Percentiles rank a stretch among this genome's conserved stretches.
Evolutionary conservation across 305 asterid species (phyloP).

Genomic region (Petunia hybrid): DNA sequence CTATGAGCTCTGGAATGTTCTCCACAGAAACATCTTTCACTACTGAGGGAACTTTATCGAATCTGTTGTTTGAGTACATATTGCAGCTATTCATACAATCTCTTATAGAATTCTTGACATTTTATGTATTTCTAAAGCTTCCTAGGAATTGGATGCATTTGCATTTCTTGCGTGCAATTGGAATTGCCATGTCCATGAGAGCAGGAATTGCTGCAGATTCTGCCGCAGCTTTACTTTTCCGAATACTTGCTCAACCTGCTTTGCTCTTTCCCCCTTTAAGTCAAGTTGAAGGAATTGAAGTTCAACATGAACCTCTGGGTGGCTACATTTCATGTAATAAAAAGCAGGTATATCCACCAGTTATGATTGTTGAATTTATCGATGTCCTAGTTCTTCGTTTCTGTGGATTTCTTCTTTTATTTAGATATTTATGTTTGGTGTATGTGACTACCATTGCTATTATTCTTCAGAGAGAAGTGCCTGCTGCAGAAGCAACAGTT

Average conservation of each 20-base stretch:
- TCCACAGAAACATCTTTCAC: background rate
- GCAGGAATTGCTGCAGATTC: slow-evolving; percentile 97
- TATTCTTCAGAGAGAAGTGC: slow-evolving; percentile 71
- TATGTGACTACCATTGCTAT: slow-evolving; percentile 17
- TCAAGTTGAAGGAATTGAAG: slow-evolving; percentile 90
- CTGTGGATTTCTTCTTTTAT: slow-evolving; percentile 27
- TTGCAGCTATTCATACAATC: background rate
- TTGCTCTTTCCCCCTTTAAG: slow-evolving; percentile 90
- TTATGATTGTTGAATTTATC: slow-evolving; percentile 20
- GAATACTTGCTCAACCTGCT: slow-evolving; percentile 97
- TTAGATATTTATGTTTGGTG: slow-evolving; percentile 27
- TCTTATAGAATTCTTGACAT: slow-evolving; percentile 22
- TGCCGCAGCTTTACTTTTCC: slow-evolving; percentile 98
- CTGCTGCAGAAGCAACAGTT: slow-evolving; percentile 85
- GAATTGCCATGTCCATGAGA: slow-evolving; percentile 99
- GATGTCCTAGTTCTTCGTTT: slow-evolving; percentile 21
- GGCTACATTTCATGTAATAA: slow-evolving; percentile 63
- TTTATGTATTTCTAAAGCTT: slow-evolving; percentile 59
- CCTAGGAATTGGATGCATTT: slow-evolving; percentile 99
- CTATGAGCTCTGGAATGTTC: slow-evolving; percentile 16
- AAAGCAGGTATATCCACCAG: slow-evolving; percentile 63
- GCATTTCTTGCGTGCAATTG: slow-evolving; percentile 98
- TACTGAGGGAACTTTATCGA: slow-evolving; percentile 10
- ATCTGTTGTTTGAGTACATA: slow-evolving; percentile 27
- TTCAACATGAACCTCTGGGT: slow-evolving; percentile 68